Conservation (phyloP, 441 rosid species). For the Erodium moschatum region DNA sequence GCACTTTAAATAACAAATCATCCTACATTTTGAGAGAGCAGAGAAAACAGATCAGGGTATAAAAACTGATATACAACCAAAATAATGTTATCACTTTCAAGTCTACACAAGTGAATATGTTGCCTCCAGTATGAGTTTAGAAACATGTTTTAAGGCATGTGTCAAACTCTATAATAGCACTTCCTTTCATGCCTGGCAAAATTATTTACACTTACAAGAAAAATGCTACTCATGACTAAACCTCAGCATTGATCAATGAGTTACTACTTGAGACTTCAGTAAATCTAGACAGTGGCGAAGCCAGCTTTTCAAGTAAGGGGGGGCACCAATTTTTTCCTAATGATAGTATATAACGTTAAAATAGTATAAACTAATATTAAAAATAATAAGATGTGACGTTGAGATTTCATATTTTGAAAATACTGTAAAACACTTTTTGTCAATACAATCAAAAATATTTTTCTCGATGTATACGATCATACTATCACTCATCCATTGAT, state of each 20-base stretch:
- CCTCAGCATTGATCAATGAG: background rate
- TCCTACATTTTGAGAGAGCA: constrained; percentile 42
- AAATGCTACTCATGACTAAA: background rate
- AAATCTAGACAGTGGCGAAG: too few species aligned
- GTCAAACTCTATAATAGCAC: background rate
- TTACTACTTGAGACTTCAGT: background rate
- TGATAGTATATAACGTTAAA: too few species aligned
- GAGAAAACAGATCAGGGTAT: constrained; percentile 10
- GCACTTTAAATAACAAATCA: constrained; percentile 70
- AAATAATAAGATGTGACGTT: too few species aligned
- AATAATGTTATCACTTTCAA: background rate
- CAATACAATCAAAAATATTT: too few species aligned
- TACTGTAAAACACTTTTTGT: too few species aligned
- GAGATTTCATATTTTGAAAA: too few species aligned
- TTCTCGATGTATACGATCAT: too few species aligned
- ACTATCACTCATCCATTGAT: too few species aligned
- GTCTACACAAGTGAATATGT: background rate
- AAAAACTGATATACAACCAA: background rate
- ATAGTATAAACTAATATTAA: too few species aligned
- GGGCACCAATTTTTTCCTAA: too few species aligned
- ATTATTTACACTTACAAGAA: background rate
- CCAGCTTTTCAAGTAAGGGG: too few species aligned
- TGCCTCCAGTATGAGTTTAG: background rate
- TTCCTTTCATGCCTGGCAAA: background rate
- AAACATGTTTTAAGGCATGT: background rate